Evolutionary conservation across 352 stramenopile species (phyloP), one percentile per base, ranked within the genome.

Genomic region (Aphanomyces invadans): DNA sequence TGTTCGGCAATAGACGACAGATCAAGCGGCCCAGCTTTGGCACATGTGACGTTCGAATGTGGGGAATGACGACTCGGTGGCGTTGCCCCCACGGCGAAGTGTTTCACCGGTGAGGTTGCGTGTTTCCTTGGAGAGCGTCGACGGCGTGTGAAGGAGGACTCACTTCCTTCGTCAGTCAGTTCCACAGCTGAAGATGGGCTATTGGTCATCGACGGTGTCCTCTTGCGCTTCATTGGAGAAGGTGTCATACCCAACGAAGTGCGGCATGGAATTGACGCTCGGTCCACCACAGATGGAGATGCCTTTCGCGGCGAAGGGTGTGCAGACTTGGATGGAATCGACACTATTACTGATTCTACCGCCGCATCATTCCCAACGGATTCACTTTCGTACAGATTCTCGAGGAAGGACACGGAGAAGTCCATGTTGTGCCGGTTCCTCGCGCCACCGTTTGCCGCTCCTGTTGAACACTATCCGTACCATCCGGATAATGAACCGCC

Each of bases 391-490:
- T 67, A 67, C 3, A 67, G 60, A 21, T 67, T 55, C 21, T 49
- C 45, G n/a, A 67, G 49, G 42, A 67, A 67, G 2, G 60, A 56
- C 60, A 57, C 60, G 26, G 60, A 49, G 32, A 67, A 57, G 48
- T 67, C 60, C 60, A 67, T 67, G 38, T 48, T 23, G 46, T 21
- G 46, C n/a, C n/a, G n/a, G n/a, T n/a, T n/a, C n/a, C n/a, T n/a
- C n/a, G n/a, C n/a, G n/a, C n/a, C n/a, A n/a, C n/a, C n/a, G n/a
- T n/a, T n/a, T n/a, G n/a, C n/a, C n/a, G n/a, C n/a, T n/a, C n/a
- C n/a, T n/a, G n/a, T n/a, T n/a, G n/a, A n/a, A n/a, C n/a, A n/a
- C n/a, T n/a, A n/a, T n/a, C n/a, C n/a, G n/a, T n/a, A n/a, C n/a
- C n/a, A n/a, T n/a, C n/a, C n/a, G n/a, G n/a, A n/a, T n/a, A n/a